These are phyloP conservation scores for Aspergillus felis DNA, from an alignment of 2,329 filamentous ascomycete genomes.

Conservation along the genomic window DNA sequence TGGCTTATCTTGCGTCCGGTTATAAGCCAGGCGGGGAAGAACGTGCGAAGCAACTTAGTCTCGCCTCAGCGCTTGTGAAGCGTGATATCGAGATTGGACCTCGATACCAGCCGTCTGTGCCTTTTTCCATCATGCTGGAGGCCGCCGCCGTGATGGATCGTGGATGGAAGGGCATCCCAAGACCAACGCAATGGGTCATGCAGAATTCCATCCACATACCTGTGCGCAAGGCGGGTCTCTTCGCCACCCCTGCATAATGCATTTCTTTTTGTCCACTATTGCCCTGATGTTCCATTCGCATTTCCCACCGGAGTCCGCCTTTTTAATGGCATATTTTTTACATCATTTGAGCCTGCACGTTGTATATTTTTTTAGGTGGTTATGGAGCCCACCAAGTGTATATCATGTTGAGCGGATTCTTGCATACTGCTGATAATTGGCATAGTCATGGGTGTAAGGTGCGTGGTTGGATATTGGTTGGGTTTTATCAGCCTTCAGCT, in stretches of 20 bases:
- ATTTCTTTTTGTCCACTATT: neutral
- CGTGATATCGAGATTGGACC: conserved; percentile 27
- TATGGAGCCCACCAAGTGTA: neutral
- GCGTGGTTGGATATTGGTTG: neutral
- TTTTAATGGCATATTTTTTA: neutral
- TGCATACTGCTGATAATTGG: neutral
- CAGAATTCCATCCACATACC: conserved; percentile 33
- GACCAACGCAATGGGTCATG: conserved; percentile 27
- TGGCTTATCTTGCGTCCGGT: conserved; percentile 20
- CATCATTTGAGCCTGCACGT: neutral
- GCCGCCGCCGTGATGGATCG: conserved; percentile 31
- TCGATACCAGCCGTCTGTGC: conserved; percentile 17
- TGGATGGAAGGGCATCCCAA: conserved; percentile 25
- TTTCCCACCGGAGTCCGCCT: neutral
- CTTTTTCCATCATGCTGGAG: conserved; percentile 32
- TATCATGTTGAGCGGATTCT: neutral
- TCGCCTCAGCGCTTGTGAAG: conserved; percentile 24
- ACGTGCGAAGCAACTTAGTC: conserved; percentile 22
- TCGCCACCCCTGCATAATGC: neutral
- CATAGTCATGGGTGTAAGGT: neutral
- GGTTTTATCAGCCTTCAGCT: neutral
- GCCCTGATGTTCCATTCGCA: neutral
- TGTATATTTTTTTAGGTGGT: neutral
- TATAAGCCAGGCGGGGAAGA: conserved; percentile 15
- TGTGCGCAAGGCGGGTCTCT: conserved; percentile 11